phyloP scores from a whole-genome alignment of 1,284 basidiomycete species.

The Boletus holoroseus region DNA sequence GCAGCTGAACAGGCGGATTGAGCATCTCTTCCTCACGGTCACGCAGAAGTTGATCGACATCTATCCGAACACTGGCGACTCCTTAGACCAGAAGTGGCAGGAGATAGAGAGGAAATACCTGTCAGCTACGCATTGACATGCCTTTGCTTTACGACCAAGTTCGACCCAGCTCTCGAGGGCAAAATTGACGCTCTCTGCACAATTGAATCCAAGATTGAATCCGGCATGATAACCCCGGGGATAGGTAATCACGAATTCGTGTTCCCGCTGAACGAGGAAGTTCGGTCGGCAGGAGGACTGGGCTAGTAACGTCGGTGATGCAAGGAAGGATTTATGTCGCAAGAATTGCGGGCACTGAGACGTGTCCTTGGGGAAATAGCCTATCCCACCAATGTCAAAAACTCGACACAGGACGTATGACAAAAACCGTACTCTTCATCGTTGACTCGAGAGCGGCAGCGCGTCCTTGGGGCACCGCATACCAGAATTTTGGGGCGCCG shows the following conservation, averaged over 20 bases:
- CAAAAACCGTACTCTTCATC: conserved; percentile 60
- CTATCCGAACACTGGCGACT: conserved; percentile 75
- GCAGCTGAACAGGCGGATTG: conserved; percentile 19
- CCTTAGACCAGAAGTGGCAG: conserved; percentile 2
- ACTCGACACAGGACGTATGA: not conserved
- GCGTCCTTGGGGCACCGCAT: conserved; percentile 86
- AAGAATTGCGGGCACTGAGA: conserved; percentile 88
- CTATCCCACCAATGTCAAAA: conserved; percentile 36
- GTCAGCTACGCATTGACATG: conserved; percentile 78
- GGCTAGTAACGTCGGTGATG: conserved; percentile 80
- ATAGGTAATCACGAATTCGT: conserved; percentile 96
- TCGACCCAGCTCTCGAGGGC: conserved; percentile 95
- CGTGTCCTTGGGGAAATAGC: conserved; percentile 83
- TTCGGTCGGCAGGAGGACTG: conserved; percentile 83
- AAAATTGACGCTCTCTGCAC: conserved; percentile 97
- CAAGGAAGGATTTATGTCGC: conserved; percentile 94
- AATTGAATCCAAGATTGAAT: conserved; percentile 96
- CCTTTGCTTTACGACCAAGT: conserved; percentile 75
- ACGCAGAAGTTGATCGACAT: conserved; percentile 77
- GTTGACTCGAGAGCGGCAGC: conserved; percentile 73
- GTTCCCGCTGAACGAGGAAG: conserved; percentile 81
- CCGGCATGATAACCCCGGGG: conserved; percentile 94
- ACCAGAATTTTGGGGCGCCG: conserved; percentile 97
- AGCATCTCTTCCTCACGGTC: conserved; percentile 50
- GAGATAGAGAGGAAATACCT: conserved; percentile 46